Evolutionary conservation across 495 filamentous ascomycete genomes (phyloP).

Genomic region (Apodospora peruviana): DNA sequence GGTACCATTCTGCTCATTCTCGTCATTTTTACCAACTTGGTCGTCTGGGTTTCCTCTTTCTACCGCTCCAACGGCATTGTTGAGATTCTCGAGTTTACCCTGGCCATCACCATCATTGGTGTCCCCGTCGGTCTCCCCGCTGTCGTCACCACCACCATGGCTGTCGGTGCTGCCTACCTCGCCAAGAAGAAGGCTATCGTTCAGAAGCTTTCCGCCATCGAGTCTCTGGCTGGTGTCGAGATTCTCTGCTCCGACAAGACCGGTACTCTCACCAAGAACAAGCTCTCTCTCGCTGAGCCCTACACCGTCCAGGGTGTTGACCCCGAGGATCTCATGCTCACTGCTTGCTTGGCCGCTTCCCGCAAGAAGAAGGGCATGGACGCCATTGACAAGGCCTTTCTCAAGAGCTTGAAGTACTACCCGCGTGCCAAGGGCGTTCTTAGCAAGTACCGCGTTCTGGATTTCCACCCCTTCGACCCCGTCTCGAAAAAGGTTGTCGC

Average conservation of each 20-base stretch:
- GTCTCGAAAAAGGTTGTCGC: slow-evolving; percentile 91
- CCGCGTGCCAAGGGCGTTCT: slow-evolving; percentile 72
- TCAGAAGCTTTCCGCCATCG: slow-evolving; percentile 91
- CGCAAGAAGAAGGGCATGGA: slow-evolving; percentile 95
- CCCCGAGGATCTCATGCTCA: slow-evolving; percentile 80
- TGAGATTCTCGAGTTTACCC: slow-evolving; percentile 75
- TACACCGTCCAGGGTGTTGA: slow-evolving; percentile 76
- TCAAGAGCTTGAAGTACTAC: slow-evolving; percentile 75
- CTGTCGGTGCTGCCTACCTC: slow-evolving; percentile 89
- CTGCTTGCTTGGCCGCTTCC: slow-evolving; percentile 83
- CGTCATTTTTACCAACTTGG: slow-evolving; percentile 70
- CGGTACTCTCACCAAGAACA: slow-evolving; percentile 90
- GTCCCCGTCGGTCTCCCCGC: slow-evolving; percentile 94
- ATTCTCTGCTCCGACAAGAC: slow-evolving; percentile 98
- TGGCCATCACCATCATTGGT: slow-evolving; percentile 85
- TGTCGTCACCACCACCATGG: slow-evolving; percentile 94
- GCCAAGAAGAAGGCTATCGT: slow-evolving; percentile 95
- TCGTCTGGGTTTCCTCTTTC: slow-evolving; percentile 82
- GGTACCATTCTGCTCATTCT: slow-evolving; percentile 76
- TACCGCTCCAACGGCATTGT: slow-evolving; percentile 77
- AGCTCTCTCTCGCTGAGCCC: slow-evolving; percentile 78
- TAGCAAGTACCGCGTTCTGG: slow-evolving; percentile 67
- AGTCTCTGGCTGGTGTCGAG: slow-evolving; percentile 90
- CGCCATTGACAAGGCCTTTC: slow-evolving; percentile 90
- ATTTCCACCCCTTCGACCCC: slow-evolving; percentile 87